Percentiles rank a stretch among this genome's conserved stretches.
Conservation (phyloP, 495 filamentous ascomycete species). For the Physcia stellaris region DNA sequence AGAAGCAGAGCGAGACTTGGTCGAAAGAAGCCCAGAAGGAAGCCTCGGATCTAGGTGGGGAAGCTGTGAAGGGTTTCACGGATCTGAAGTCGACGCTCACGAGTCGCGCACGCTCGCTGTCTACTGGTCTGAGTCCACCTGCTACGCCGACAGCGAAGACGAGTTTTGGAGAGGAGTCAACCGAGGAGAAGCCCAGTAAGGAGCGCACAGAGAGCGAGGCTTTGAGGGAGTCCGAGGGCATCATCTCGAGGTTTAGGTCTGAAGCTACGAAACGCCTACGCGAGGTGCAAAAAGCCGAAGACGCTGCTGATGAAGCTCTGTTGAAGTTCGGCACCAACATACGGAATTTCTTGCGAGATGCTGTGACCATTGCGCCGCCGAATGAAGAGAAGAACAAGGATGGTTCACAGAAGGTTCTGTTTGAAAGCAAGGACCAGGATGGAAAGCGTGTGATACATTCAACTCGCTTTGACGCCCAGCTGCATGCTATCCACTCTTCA, state of each 20-base stretch:
- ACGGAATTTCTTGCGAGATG: slow-evolving; percentile 79
- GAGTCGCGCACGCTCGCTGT: slow-evolving; percentile 59
- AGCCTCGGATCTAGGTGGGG: slow-evolving; percentile 59
- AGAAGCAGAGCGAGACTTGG: slow-evolving; percentile 79
- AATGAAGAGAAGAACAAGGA: slow-evolving; percentile 22
- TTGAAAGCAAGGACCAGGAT: slow-evolving; percentile 82
- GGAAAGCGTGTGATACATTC: slow-evolving; percentile 86
- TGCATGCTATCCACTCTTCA: slow-evolving; percentile 86
- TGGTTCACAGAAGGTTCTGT: slow-evolving; percentile 45
- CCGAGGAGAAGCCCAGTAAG: slow-evolving; percentile 17
- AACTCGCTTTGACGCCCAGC: slow-evolving; percentile 86
- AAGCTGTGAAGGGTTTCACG: slow-evolving; percentile 73
- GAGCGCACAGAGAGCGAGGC: slow-evolving; percentile 34
- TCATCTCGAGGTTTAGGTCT: slow-evolving; percentile 67
- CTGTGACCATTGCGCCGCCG: slow-evolving; percentile 74
- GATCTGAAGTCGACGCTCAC: slow-evolving; percentile 55
- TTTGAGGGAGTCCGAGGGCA: slow-evolving; percentile 52
- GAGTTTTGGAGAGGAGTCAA: slow-evolving; percentile 7
- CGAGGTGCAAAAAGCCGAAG: slow-evolving; percentile 87
- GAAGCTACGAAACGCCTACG: slow-evolving; percentile 77
- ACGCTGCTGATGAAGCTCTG: slow-evolving; percentile 94
- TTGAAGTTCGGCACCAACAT: slow-evolving; percentile 87
- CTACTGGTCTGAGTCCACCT: slow-evolving; percentile 39
- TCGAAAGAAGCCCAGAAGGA: slow-evolving; percentile 76
- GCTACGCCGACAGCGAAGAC: slow-evolving; percentile 23